Conservation (phyloP, 2,329 filamentous ascomycete species). For the Penicillium sclerotigenum region DNA sequence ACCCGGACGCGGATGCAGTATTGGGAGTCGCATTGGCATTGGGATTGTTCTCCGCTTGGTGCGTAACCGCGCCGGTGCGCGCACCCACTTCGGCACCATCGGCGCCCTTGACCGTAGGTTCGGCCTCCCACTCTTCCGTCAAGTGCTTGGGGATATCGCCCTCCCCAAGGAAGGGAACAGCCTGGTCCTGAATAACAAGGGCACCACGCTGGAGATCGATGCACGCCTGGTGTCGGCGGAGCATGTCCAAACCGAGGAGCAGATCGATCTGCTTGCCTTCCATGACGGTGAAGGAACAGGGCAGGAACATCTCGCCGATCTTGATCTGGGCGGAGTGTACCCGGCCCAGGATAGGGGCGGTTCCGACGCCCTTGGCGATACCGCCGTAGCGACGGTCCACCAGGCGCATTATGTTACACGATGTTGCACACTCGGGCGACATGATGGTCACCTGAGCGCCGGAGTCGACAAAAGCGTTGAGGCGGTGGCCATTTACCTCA, state of each 20-base stretch:
- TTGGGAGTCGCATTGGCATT: constrained; percentile 9
- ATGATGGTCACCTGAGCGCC: constrained; percentile 98
- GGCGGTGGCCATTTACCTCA: constrained; percentile 84
- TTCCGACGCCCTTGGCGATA: constrained; percentile 89
- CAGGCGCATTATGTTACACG: constrained; percentile 92
- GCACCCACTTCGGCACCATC: constrained; percentile 87
- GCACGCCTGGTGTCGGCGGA: constrained; percentile 89
- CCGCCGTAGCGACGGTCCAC: constrained; percentile 91
- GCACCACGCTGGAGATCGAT: constrained; percentile 84
- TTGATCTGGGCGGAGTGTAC: constrained; percentile 95
- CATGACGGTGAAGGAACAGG: constrained; percentile 98
- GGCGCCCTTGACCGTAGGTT: constrained; percentile 80
- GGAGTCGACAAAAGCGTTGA: constrained; percentile 96
- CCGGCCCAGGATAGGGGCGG: constrained; percentile 87
- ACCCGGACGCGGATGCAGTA: constrained; percentile 14
- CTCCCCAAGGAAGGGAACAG: constrained; percentile 87
- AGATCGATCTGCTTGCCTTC: constrained; percentile 96
- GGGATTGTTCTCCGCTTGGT: constrained; percentile 28
- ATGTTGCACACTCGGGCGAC: constrained; percentile 87
- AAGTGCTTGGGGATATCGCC: constrained; percentile 86
- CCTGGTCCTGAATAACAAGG: constrained; percentile 81
- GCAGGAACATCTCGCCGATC: constrained; percentile 80
- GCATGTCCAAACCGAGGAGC: constrained; percentile 90
- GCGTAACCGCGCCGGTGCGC: constrained; percentile 65
- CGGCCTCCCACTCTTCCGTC: constrained; percentile 67